phyloP scores from a whole-genome alignment of 768 basidiomycete species.

The Xerocomus brunneocitrinus region DNA sequence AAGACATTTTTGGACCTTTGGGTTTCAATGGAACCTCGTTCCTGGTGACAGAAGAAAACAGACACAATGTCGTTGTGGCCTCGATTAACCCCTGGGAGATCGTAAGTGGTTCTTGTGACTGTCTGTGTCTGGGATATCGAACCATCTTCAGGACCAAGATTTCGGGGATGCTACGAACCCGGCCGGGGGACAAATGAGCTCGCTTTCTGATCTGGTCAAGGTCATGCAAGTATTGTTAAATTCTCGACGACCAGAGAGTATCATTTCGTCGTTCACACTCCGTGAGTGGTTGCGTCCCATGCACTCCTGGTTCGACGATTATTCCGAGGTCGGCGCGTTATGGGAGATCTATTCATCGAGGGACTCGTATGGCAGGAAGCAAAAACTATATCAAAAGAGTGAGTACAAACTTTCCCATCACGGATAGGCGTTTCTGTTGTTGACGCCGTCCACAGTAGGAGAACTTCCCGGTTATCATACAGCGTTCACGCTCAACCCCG shows the following conservation, averaged over 20 bases:
- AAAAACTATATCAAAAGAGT: slow-evolving; percentile 27
- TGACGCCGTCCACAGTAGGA: slow-evolving; percentile 29
- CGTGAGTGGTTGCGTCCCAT: slow-evolving; percentile 42
- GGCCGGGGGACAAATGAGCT: slow-evolving; percentile 48
- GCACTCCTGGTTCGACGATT: slow-evolving; percentile 36
- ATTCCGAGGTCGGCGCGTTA: slow-evolving; percentile 37
- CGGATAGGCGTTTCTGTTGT: not conserved
- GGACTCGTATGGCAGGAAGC: slow-evolving; percentile 30
- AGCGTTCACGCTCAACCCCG: slow-evolving; percentile 37
- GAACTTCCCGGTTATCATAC: slow-evolving; percentile 39
- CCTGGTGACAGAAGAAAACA: slow-evolving; percentile 33
- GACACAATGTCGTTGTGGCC: slow-evolving; percentile 38
- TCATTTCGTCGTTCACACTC: slow-evolving; percentile 33
- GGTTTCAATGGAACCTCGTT: slow-evolving; percentile 42
- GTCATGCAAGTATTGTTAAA: slow-evolving; percentile 45
- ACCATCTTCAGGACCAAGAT: slow-evolving; percentile 32
- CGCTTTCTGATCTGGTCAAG: slow-evolving; percentile 41
- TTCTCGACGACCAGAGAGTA: slow-evolving; percentile 32
- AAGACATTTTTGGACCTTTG: slow-evolving; percentile 49
- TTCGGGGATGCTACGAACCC: slow-evolving; percentile 40
- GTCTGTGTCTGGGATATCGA: not conserved
- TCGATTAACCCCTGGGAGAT: slow-evolving; percentile 33
- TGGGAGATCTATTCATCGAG: slow-evolving; percentile 39
- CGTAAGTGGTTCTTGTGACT: slow-evolving; percentile 20
- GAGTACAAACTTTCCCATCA: not conserved